Base-by-base conservation (phyloP, 148 eudicot species). In the Fagopyrum tataricum region DNA sequence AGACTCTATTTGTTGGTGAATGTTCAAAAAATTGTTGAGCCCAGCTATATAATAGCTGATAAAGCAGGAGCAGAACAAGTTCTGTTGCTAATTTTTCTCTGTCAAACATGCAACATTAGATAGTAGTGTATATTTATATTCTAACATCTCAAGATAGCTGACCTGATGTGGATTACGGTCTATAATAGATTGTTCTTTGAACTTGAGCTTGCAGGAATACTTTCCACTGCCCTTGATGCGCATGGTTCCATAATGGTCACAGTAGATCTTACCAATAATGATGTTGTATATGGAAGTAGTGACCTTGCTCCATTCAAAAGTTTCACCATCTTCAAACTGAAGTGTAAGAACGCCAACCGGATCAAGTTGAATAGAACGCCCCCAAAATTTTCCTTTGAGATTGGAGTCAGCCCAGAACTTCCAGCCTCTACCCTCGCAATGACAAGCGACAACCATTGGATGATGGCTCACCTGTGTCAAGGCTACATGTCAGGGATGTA, bases 81-180 rank as follows among this genome's bases (percentile, higher is more conserved):
- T 0, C 7, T 18, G 7, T 21, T 20, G 7, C 9, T 6, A 15
- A 6, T 21, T 26, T 67, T 43, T 12, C 14, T 58, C 26, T 62
- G 11, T 55, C 61, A 18, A 55, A 55, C 12, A 55, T 55, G 61
- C 26, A 55, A 2, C 21, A 55, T 21, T 10, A 55, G 26, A 21
- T 21, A n/a, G 20, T 52, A 17, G 23, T 31, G 37, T 1, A 31
- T 31, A 1, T 2, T 31, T 3, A 31, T 31, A 31, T 52, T 52
- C 23, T 52, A 31, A 13, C 43, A 8, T 17, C 40, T 70, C 53
- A 77, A 40, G 37, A 73, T 47, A 6, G 11, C 26, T 72, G 77
- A 93, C 98, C 94, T 93, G 96, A 76, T 91, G 98, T 4, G 98
- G 98, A 76, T 87, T 91, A 47, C 96, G 89, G 84, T 93, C 98